Conservation (phyloP, 257 asterid genomes). For the Cynanchum wilfordii region DNA sequence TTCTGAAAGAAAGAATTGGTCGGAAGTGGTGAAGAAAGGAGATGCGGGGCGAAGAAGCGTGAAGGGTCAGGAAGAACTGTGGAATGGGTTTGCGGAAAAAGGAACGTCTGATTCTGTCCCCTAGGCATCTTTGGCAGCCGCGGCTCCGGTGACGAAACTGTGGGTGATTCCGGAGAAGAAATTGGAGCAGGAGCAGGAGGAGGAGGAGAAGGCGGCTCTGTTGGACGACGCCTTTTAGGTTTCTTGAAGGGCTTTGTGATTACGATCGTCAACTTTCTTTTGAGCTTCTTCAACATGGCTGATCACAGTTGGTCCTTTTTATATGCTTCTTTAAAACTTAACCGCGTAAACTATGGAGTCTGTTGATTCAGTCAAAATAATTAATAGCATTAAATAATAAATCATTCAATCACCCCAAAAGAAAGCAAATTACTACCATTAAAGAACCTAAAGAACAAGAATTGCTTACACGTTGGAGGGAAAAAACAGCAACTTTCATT, state of each 20-base stretch:
- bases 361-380: conserved; percentile 1
- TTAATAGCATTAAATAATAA: not conserved
- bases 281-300: conserved; percentile 37
- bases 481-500: not conserved
- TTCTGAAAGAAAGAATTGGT: conserved; percentile 89
- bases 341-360: conserved; percentile 3
- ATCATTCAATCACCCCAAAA: no score
- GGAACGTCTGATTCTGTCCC: conserved; percentile 40
- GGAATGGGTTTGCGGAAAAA: conserved; percentile 67
- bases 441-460: not conserved
- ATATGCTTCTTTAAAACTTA: not conserved
- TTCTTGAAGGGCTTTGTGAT: conserved; percentile 46
- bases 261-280: conserved; percentile 31
- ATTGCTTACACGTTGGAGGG: not conserved
- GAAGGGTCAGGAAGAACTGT: conserved; percentile 85
- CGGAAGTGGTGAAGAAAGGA: conserved; percentile 67
- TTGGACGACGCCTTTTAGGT: conserved; percentile 17
- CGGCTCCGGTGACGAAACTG: not conserved
- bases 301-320: not conserved
- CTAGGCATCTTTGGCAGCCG: not conserved
- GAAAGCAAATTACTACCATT: not conserved
- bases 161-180: conserved; percentile 26
- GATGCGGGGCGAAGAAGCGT: conserved; percentile 54
- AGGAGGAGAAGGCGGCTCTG: conserved; percentile 6
- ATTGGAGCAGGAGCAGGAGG: conserved; percentile 25